Evolutionary conservation across 768 basidiomycete species (phyloP), one percentile per base, ranked within the genome.

Genomic region (Fibroporia radiculosa): DNA sequence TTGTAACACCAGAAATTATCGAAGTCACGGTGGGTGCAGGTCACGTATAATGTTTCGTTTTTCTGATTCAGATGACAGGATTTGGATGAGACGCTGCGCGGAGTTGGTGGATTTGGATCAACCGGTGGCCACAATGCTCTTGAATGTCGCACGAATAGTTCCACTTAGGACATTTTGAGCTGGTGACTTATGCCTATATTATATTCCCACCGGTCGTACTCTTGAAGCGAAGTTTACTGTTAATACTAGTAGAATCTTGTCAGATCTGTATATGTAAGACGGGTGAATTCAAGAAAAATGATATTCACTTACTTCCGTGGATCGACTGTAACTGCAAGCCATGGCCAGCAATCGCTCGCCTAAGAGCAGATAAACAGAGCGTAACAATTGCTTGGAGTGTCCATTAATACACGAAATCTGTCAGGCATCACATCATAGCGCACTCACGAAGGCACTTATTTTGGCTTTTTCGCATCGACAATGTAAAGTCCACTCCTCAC

Each of bases 21-120:
- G 93, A 95, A 66, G 95, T 98, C 20, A 68, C 87, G 41, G 91
- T 89, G 53, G 58, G 85, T 61, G 19, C 26, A 11, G n/a, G n/a
- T n/a, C n/a, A n/a, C n/a, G n/a, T n/a, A n/a, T n/a, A n/a, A n/a
- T n/a, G n/a, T n/a, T n/a, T n/a, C n/a, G n/a, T n/a, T n/a, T n/a
- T n/a, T 36, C 40, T 45, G 27, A 32, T 23, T 47, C 14, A 6
- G 24, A 25, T 22, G 37, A 22, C 55, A 95, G 90, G 74, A 84
- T 51, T 78, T 99, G 6, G 88, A 90, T 40, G 80, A 83, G 47
- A 98, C 96, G 0, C 57, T 77, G 24, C 81, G 96, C 31, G 95
- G 96, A 16, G 69, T 70, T 19, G 82, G 81, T 28, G 96, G 93
- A 1, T 98, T 96, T 53, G 96, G 96, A 0, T 97, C 93, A 4